Evolutionary conservation across 495 filamentous ascomycete species (phyloP).

Genomic region (Penicillium simplicissimum): DNA sequence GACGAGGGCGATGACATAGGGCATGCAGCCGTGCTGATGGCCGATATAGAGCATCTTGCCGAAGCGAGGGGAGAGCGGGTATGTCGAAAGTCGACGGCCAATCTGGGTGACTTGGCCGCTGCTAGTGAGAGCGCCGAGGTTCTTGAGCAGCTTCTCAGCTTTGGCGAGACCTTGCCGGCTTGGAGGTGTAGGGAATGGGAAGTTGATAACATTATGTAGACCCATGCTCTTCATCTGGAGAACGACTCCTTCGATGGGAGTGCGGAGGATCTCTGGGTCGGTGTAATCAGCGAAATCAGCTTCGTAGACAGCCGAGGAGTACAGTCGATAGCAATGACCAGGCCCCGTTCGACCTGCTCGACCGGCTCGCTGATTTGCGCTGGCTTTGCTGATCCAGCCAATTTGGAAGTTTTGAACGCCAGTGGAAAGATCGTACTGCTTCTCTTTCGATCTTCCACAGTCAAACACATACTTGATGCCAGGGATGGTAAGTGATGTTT

Average conservation of each 20-base stretch:
- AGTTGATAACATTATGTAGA: conserved; percentile 85
- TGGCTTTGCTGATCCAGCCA: conserved; percentile 96
- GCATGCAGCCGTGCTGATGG: conserved; percentile 77
- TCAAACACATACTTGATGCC: conserved; percentile 97
- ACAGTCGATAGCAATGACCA: conserved; percentile 92
- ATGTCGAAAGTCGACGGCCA: conserved; percentile 79
- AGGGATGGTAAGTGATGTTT: conserved; percentile 95
- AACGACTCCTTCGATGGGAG: conserved; percentile 90
- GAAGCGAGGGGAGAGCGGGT: conserved; percentile 87
- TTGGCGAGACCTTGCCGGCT: conserved; percentile 75
- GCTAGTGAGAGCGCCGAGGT: conserved; percentile 66
- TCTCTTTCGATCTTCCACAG: conserved; percentile 87
- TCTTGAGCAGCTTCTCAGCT: conserved; percentile 81
- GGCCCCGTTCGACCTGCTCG: conserved; percentile 95
- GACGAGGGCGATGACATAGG: conserved; percentile 86
- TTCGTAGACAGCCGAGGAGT: conserved; percentile 93
- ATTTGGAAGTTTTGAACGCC: conserved; percentile 96
- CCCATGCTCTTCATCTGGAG: conserved; percentile 96
- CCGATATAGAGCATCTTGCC: conserved; percentile 88
- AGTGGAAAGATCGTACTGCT: conserved; percentile 76
- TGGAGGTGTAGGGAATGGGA: conserved; percentile 96
- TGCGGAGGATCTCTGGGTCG: conserved; percentile 85
- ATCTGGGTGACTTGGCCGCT: conserved; percentile 74
- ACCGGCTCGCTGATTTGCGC: conserved; percentile 87
- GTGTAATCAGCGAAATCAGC: conserved; percentile 83